A percentile compares a stretch with the other conserved stretches of the same genome.
Conservation (phyloP, 1,284 basidiomycete genomes). For the Cryptococcus depauperatus region DNA sequence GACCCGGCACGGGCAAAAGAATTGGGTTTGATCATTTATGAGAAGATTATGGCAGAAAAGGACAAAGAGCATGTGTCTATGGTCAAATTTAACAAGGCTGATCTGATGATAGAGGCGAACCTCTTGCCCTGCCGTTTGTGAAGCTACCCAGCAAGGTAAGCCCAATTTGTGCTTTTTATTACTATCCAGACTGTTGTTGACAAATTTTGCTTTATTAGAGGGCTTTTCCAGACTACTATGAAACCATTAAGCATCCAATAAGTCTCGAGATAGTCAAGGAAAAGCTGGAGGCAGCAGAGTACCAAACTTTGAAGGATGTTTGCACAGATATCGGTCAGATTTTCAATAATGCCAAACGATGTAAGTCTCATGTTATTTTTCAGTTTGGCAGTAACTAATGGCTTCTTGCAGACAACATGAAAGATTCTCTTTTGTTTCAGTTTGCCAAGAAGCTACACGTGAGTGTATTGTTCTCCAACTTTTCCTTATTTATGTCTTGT, state of each 20-base stretch:
- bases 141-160: conserved; percentile 40
- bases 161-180: background rate
- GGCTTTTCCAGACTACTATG: conserved; percentile 42
- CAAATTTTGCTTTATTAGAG: conserved; percentile 13
- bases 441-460: conserved; percentile 44
- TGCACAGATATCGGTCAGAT: conserved; percentile 36
- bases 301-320: conserved; percentile 32
- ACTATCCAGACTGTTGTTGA: background rate
- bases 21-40: conserved; percentile 29
- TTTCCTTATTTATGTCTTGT: background rate
- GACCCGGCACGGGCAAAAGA: conserved; percentile 29
- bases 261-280: conserved; percentile 34
- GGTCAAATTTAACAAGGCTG: conserved; percentile 5
- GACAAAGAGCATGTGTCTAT: conserved; percentile 32
- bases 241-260: conserved; percentile 42
- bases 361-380: conserved; percentile 16
- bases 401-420: conserved; percentile 40
- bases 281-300: conserved; percentile 26
- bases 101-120: conserved; percentile 22
- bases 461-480: conserved; percentile 6
- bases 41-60: conserved; percentile 27
- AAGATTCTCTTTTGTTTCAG: conserved; percentile 40
- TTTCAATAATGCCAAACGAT: conserved; percentile 42
- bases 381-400: background rate
- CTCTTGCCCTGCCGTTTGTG: conserved; percentile 35